Evolutionary conservation across 2,329 filamentous ascomycete species (phyloP).

Genomic region (Paracoccidioides lutzii): DNA sequence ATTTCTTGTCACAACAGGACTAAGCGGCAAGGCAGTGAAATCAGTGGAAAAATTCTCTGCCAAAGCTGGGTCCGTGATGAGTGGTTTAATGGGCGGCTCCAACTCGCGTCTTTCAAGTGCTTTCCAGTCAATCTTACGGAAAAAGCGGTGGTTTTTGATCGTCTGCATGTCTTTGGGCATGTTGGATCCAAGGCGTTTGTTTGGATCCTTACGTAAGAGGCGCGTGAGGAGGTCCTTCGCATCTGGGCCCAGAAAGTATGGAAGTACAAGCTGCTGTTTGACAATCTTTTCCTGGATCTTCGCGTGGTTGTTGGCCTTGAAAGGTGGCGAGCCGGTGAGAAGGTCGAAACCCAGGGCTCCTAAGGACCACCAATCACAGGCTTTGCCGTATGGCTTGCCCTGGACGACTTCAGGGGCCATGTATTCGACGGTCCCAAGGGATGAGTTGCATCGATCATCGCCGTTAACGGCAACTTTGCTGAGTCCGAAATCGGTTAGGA

Average conservation of each 20-base stretch:
- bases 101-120: slow-evolving; percentile 69
- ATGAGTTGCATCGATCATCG: slow-evolving; percentile 64
- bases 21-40: slow-evolving; percentile 76
- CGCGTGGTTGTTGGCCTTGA: slow-evolving; percentile 77
- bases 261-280: slow-evolving; percentile 76
- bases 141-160: slow-evolving; percentile 91
- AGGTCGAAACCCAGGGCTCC: slow-evolving; percentile 86
- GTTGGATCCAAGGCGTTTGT: slow-evolving; percentile 73
- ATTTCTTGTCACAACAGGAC: slow-evolving; percentile 45
- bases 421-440: slow-evolving; percentile 92
- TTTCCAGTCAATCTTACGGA: slow-evolving; percentile 92
- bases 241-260: slow-evolving; percentile 82
- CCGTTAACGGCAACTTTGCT: slow-evolving; percentile 80
- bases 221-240: slow-evolving; percentile 88
- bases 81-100: slow-evolving; percentile 76
- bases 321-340: slow-evolving; percentile 83
- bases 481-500: slow-evolving; percentile 91
- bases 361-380: slow-evolving; percentile 98
- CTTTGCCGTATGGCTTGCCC: slow-evolving; percentile 79
- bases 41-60: slow-evolving; percentile 94
- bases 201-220: slow-evolving; percentile 80
- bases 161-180: slow-evolving; percentile 78
- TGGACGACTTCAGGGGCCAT: slow-evolving; percentile 95
- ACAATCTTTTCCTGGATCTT: slow-evolving; percentile 95
- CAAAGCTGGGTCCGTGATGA: slow-evolving; percentile 89